Conservation (phyloP, 371 early-diverging fungal genomes). For the Mucor indicus region DNA sequence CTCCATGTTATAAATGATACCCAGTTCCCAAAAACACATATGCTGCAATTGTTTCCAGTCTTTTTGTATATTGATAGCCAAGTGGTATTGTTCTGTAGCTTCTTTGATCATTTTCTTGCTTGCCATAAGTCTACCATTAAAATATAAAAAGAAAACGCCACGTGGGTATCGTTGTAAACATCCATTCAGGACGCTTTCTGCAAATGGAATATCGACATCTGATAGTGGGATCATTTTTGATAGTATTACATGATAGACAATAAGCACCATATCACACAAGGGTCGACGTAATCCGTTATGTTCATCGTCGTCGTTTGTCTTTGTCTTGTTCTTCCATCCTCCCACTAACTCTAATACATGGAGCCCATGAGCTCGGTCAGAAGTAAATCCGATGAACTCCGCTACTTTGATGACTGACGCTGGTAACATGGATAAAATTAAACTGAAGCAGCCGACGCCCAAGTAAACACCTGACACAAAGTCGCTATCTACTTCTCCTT, state of each 20-base stretch:
- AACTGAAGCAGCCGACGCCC: constrained; percentile 61
- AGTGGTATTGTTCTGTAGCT: constrained; percentile 49
- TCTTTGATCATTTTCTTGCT: constrained; percentile 42
- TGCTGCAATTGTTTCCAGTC: constrained; percentile 80
- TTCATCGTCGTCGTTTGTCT: too few species aligned
- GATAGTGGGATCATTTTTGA: constrained; percentile 55
- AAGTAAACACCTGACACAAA: constrained; percentile 72
- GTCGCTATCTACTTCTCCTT: constrained; percentile 52
- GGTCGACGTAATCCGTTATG: constrained; percentile 34
- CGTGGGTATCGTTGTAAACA: constrained; percentile 48
- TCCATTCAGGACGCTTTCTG: constrained; percentile 34
- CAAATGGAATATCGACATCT: constrained; percentile 48
- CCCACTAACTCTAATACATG: constrained; percentile 58
- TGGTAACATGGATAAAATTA: constrained; percentile 51
- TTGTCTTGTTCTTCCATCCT: constrained; percentile 38
- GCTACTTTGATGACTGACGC: constrained; percentile 49
- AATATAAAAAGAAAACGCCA: constrained; percentile 65
- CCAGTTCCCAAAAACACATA: constrained; percentile 76
- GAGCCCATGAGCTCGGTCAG: constrained; percentile 65
- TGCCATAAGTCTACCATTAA: constrained; percentile 53
- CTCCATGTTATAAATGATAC: constrained; percentile 42
- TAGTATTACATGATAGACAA: constrained; percentile 67
- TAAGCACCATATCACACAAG: constrained; percentile 62
- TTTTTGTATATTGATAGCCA: constrained; percentile 41
- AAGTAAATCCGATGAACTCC: constrained; percentile 73